These are phyloP conservation scores for Macrolepiota albuminosa DNA, from an alignment of 768 basidiomycete species.

Conservation along the genomic window DNA sequence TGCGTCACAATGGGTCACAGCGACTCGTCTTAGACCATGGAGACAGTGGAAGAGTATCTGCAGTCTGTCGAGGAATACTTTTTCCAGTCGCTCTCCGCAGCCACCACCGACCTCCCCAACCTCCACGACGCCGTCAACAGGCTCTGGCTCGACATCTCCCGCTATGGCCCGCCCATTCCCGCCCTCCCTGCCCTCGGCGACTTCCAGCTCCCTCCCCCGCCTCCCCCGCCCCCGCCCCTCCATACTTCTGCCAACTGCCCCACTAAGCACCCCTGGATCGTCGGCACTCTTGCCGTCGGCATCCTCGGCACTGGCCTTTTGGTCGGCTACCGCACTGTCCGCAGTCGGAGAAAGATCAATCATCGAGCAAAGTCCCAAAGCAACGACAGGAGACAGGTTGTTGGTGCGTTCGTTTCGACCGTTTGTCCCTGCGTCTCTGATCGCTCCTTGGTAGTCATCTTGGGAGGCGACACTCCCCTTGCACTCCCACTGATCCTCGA, in stretches of 20 bases:
- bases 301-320: slow-evolving; percentile 59
- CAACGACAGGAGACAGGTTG: slow-evolving; percentile 59
- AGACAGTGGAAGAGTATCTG: slow-evolving; percentile 62
- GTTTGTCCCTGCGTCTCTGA: neutral
- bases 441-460: slow-evolving; percentile 1
- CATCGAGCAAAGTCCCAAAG: slow-evolving; percentile 41
- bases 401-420: slow-evolving; percentile 44
- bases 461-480: slow-evolving; percentile 69
- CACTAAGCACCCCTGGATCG: slow-evolving; percentile 55
- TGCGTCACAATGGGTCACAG: neutral
- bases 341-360: slow-evolving; percentile 30
- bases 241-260: slow-evolving; percentile 49
- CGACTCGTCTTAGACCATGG: slow-evolving; percentile 11
- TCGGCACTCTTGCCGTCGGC: slow-evolving; percentile 49
- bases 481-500: slow-evolving; percentile 70
- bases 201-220: slow-evolving; percentile 61
- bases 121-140: slow-evolving; percentile 62
- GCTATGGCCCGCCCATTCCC: slow-evolving; percentile 71
- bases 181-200: slow-evolving; percentile 59
- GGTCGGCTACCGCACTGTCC: slow-evolving; percentile 45
- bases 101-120: slow-evolving; percentile 56
- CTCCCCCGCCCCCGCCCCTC: slow-evolving; percentile 58
- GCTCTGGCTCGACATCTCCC: slow-evolving; percentile 74
- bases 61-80: slow-evolving; percentile 61
- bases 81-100: slow-evolving; percentile 48